phyloP scores from a whole-genome alignment of 345 rosid genomes.

The Mangifera indica region DNA sequence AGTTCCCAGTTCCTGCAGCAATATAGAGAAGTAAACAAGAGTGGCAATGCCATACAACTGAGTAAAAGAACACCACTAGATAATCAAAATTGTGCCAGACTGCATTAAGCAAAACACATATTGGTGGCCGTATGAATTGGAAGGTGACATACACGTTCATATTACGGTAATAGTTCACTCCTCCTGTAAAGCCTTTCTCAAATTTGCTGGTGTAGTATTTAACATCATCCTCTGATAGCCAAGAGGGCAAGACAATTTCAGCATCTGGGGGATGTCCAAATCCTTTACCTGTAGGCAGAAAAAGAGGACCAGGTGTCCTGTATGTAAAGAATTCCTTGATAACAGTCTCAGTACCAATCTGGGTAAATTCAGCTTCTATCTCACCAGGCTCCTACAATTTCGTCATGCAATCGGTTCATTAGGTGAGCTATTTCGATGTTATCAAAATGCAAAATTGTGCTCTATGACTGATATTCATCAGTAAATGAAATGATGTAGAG shows the following conservation, averaged over 20 bases:
- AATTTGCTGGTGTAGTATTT: conserved; percentile 49
- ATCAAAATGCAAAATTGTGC: too few relatives aligned
- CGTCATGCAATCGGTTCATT: neutral
- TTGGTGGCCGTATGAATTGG: neutral
- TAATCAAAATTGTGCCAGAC: too few relatives aligned
- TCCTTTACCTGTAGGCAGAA: conserved; percentile 47
- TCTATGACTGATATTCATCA: too few relatives aligned
- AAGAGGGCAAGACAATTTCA: conserved; percentile 49
- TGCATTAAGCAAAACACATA: neutral
- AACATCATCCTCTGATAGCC: conserved; percentile 67
- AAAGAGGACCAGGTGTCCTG: conserved; percentile 50
- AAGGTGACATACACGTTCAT: conserved; percentile 47
- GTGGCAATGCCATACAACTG: neutral
- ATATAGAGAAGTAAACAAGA: neutral
- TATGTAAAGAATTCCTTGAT: conserved; percentile 48
- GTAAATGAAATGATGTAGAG: neutral
- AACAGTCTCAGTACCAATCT: conserved; percentile 43
- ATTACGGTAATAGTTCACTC: conserved; percentile 75
- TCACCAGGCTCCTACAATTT: conserved; percentile 54
- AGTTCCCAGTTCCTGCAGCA: conserved; percentile 67
- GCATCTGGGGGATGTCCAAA: conserved; percentile 35
- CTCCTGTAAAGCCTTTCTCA: conserved; percentile 73
- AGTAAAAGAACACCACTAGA: neutral
- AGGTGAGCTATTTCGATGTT: too few relatives aligned
- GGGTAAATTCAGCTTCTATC: conserved; percentile 57